phyloP scores from a whole-genome alignment of 768 basidiomycete genomes.

The Lentinula guzmanii region DNA sequence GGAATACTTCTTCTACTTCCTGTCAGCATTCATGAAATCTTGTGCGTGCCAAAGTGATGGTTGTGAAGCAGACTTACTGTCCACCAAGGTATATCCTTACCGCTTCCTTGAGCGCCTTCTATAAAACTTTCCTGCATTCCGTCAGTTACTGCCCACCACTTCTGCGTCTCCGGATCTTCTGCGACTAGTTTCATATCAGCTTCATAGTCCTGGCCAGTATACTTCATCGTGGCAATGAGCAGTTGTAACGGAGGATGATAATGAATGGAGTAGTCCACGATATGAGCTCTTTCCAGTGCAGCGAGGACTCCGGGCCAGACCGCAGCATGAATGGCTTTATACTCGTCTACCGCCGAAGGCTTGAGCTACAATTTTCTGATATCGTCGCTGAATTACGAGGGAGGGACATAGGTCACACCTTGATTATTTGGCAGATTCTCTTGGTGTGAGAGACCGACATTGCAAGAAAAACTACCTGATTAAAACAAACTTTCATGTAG shows the following conservation, averaged over 20 bases:
- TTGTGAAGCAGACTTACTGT: constrained; percentile 28
- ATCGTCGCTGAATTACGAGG: no score
- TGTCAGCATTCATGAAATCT: constrained; percentile 11
- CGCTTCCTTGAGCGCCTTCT: constrained; percentile 66
- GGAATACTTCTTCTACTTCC: constrained; percentile 63
- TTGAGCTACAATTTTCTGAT: constrained; percentile 38
- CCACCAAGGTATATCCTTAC: constrained; percentile 67
- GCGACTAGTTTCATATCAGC: constrained; percentile 61
- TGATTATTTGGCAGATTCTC: constrained; percentile 70
- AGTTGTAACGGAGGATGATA: constrained; percentile 57
- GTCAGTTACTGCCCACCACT: constrained; percentile 77
- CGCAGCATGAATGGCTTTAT: constrained; percentile 17
- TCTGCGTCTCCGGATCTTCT: constrained; percentile 61
- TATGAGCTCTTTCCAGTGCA: constrained; percentile 43
- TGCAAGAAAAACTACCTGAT: not conserved
- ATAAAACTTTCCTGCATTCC: constrained; percentile 73
- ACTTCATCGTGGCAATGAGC: constrained; percentile 78
- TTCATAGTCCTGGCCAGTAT: constrained; percentile 59
- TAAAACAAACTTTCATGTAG: not conserved
- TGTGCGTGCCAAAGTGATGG: not conserved
- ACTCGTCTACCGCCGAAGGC: constrained; percentile 42
- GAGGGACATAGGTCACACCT: constrained; percentile 32
- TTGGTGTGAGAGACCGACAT: constrained; percentile 30
- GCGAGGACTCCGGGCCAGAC: constrained; percentile 6
- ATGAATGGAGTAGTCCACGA: constrained; percentile 74